Percentiles rank a stretch among this genome's conserved stretches.
Evolutionary conservation across 352 stramenopile species (phyloP).

Genomic region (Thalassiosira pacifica): DNA sequence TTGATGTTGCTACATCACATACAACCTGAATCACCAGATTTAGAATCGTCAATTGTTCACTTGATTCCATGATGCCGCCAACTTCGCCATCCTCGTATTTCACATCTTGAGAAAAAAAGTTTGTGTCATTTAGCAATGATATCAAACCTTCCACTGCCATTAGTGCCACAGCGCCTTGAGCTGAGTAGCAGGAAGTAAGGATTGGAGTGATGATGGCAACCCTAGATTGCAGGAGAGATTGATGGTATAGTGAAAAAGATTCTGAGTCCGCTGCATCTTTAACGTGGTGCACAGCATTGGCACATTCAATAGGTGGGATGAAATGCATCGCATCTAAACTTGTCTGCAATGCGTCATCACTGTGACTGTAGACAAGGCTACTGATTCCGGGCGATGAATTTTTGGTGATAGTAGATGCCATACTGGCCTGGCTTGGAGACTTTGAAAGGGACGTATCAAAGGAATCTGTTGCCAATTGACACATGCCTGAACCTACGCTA

Average conservation of each 20-base stretch:
- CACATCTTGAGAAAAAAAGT: constrained; percentile 83
- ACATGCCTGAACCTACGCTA: constrained; percentile 7
- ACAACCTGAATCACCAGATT: constrained; percentile 85
- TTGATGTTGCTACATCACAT: constrained; percentile 85
- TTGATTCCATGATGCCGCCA: constrained; percentile 42
- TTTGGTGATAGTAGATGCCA: constrained; percentile 32
- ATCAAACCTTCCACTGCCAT: constrained; percentile 83
- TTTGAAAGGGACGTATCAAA: constrained; percentile 21
- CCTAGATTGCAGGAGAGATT: constrained; percentile 52
- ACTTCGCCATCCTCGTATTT: constrained; percentile 47
- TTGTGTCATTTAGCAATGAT: constrained; percentile 73
- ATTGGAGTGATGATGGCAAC: constrained; percentile 80
- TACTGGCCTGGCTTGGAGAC: constrained; percentile 51
- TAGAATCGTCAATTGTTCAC: constrained; percentile 75
- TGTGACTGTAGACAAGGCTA: constrained; percentile 54
- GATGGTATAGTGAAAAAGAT: constrained; percentile 28
- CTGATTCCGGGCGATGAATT: constrained; percentile 25
- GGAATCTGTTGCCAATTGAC: constrained; percentile 18
- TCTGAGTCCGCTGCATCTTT: constrained; percentile 35
- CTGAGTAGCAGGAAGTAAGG: constrained; percentile 85
- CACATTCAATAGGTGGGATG: constrained; percentile 78
- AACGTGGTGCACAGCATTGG: constrained; percentile 20
- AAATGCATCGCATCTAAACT: constrained; percentile 79
- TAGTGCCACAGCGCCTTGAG: constrained; percentile 84
- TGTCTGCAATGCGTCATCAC: constrained; percentile 61